Conservation (phyloP, 495 filamentous ascomycete genomes). For the Aspergillus wentii region DNA sequence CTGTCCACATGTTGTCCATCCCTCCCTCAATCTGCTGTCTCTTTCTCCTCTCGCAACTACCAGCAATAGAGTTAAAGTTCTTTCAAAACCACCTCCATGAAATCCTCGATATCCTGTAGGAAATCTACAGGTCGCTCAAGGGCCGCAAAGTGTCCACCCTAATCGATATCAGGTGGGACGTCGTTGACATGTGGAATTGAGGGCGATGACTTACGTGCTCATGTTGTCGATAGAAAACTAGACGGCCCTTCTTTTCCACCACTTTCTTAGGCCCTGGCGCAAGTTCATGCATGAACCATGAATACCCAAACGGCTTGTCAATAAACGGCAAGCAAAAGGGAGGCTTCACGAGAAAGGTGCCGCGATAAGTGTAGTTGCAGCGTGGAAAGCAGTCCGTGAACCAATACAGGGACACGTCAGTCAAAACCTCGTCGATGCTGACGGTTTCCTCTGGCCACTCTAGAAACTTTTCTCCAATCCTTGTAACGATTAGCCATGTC, state of each 20-base stretch:
- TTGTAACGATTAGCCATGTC: no score
- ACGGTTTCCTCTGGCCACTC: constrained; percentile 57
- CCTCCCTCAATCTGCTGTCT: no score
- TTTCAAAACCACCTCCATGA: constrained; percentile 44
- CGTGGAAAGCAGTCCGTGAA: constrained; percentile 55
- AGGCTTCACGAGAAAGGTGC: constrained; percentile 15
- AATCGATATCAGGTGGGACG: not conserved
- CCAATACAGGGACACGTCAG: constrained; percentile 60
- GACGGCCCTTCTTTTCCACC: constrained; percentile 42
- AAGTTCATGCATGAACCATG: constrained; percentile 52
- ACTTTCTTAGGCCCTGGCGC: constrained; percentile 43
- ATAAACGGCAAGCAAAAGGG: constrained; percentile 18
- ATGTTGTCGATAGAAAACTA: constrained; percentile 37
- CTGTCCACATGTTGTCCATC: no score
- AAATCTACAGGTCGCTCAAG: constrained; percentile 51
- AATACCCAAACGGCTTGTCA: constrained; percentile 56
- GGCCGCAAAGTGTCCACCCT: constrained; percentile 63
- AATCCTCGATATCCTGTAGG: constrained; percentile 53
- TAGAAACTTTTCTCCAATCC: constrained; percentile 65
- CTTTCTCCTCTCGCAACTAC: constrained; percentile 2
- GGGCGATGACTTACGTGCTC: constrained; percentile 12
- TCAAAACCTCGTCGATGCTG: constrained; percentile 49
- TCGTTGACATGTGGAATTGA: not conserved
- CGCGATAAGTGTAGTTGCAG: constrained; percentile 53
- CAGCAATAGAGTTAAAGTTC: no score